Conservation (phyloP, 2,329 filamentous ascomycete species). For the Ascochyta viciae-villosae region DNA sequence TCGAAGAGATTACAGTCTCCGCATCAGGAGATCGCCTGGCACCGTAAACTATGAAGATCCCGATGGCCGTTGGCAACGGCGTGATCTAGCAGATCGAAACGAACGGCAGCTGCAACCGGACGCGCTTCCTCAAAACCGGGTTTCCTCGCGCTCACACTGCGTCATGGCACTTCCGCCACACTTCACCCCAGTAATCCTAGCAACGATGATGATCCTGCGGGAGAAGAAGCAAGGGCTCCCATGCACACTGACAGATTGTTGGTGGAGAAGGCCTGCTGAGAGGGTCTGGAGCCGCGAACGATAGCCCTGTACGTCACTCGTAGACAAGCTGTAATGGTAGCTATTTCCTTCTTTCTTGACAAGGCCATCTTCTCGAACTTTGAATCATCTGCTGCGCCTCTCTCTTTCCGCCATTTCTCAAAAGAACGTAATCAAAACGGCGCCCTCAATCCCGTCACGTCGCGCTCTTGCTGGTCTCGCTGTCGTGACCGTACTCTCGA, state of each 20-base stretch:
- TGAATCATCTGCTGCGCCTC: neutral
- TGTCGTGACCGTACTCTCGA: constrained; percentile 42
- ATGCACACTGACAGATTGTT: constrained; percentile 23
- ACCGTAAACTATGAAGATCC: no score
- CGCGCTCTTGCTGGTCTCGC: constrained; percentile 47
- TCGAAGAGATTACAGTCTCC: neutral
- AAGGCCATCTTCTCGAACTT: neutral
- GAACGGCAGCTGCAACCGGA: constrained; percentile 23
- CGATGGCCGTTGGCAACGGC: no score
- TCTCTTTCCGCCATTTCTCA: neutral
- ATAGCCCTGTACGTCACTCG: constrained; percentile 19
- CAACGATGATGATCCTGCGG: constrained; percentile 22
- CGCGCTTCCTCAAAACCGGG: constrained; percentile 29
- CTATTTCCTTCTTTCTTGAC: constrained; percentile 11
- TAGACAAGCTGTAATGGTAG: constrained; percentile 2
- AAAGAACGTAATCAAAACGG: constrained; percentile 31
- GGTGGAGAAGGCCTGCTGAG: constrained; percentile 13
- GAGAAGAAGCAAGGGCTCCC: constrained; percentile 29
- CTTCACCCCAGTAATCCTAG: constrained; percentile 13
- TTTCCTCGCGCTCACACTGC: constrained; percentile 24
- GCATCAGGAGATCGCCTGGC: no score
- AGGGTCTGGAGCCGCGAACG: constrained; percentile 12
- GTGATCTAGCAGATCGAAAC: constrained; percentile 8
- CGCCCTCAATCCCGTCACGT: constrained; percentile 39
- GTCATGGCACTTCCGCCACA: constrained; percentile 27